A percentile compares a stretch with the other conserved stretches of the same genome.
phyloP scores from a whole-genome alignment of 169 alveolate genomes.

The Ichthyophthirius multifiliis region DNA sequence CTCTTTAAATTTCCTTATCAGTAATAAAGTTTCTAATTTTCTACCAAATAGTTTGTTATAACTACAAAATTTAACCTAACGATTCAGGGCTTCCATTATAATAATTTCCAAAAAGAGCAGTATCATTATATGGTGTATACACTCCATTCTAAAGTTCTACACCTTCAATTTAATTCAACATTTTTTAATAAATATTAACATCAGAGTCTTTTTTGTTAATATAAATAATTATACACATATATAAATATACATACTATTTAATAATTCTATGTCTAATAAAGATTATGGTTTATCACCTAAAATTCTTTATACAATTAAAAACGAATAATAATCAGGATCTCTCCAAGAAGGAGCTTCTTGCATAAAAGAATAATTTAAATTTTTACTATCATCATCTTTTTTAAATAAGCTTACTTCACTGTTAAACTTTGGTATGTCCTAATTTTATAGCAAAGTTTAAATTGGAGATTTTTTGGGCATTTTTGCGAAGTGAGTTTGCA shows the following conservation, averaged over 20 bases:
- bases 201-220: slow-evolving; percentile 2
- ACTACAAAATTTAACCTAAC: background rate
- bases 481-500: slow-evolving; percentile 66
- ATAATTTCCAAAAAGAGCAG: slow-evolving; percentile 92
- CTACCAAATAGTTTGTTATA: slow-evolving; percentile 12
- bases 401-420: slow-evolving; percentile 27
- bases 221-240: background rate
- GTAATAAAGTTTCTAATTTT: slow-evolving; percentile 1
- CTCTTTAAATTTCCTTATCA: slow-evolving; percentile 47
- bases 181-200: slow-evolving; percentile 23
- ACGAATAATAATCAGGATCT: slow-evolving; percentile 82
- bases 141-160: slow-evolving; percentile 34
- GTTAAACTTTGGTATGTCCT: slow-evolving; percentile 34
- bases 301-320: slow-evolving; percentile 93
- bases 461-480: slow-evolving; percentile 42
- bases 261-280: slow-evolving; percentile 5
- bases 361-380: slow-evolving; percentile 89
- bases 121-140: slow-evolving; percentile 86
- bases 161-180: slow-evolving; percentile 4
- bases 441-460: background rate
- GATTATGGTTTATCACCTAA: slow-evolving; percentile 79
- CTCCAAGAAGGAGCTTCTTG: slow-evolving; percentile 91
- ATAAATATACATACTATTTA: slow-evolving; percentile 7
- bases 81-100: slow-evolving; percentile 49
- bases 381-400: slow-evolving; percentile 14